Base-by-base conservation (phyloP, 139 green algal species). In the Chlamydomonas asymmetrica region DNA sequence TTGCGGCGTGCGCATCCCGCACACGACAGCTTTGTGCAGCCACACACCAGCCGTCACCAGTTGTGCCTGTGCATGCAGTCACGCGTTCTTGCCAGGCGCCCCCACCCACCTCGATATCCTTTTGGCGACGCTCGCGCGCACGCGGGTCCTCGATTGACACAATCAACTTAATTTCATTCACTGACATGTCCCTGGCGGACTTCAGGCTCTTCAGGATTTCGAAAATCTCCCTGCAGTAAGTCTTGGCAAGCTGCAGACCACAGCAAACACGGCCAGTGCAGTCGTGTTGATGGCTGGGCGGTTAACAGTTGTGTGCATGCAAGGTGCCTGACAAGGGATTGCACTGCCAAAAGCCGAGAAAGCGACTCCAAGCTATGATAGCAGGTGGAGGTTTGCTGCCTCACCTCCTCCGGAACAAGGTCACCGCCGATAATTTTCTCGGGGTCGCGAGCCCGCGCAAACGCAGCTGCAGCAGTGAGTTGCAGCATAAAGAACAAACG, bases 71-170 rank as follows among this genome's bases (percentile, higher is more conserved):
- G 48, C 48, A 56, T 16, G 48, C 16, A 20, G 48, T 27, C 48
- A 20, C 20, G 43, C 61, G 23, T 62, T 48, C 45, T 35, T 22
- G 13, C 25, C 25, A 45, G 39, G 35, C 35, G 4, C 48, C 31
- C 5, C 22, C 34, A 1, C 74, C 38, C 32, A 89, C 88, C 87
- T 94, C 90, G 54, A 94, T 91, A 61, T 85, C 89, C 73, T 90
- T 9, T 73, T 76, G 66, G 75, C 78, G 41, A 61, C 54, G 32
- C 75, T 83, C 74, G 88, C 90, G 43, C 75, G 29, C 82, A 1
- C 88, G 80, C 0, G 92, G 91, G 71, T 97, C 92, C 78, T 97
- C 93, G 62, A 97, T 96, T 13, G 80, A 81, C 39, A 97, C 72
- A n/a, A 90, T 92, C 40, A 97, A 80, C 79, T 90, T 91, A 50